Evolutionary conservation across 306 rosid species (phyloP), one percentile per base, ranked within the genome.

Genomic region (Inga laurina): DNA sequence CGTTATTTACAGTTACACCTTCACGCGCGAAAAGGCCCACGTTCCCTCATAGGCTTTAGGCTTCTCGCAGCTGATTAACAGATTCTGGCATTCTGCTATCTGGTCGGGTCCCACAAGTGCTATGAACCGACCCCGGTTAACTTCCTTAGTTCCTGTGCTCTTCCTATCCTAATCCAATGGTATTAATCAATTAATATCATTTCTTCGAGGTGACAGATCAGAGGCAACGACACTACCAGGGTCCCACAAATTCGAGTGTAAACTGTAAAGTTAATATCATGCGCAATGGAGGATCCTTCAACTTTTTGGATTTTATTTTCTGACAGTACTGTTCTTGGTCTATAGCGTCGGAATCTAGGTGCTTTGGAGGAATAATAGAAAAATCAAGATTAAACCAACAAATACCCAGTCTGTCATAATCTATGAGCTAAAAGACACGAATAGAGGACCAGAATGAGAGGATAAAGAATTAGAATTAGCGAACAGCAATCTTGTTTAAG

Each of bases 371-470:
- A 49, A 59, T n/a, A 22, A 41, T 21, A 34, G 64, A 39, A 37
- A 75, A 37, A 11, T 4, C 7, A 10, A 35, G 22, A 57, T 57
- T 75, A 76, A 76, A 76, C 21, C 39, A 37, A 56, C 78, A 32
- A 34, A 57, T 76, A 21, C 80, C 37, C 80, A 57, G 51, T 75
- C 80, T 57, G 68, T 75, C 34, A 35, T 61, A 35, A 57, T 76
- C 69, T 8, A 39, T 15, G 52, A 59, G 69, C 54, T 39, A 76
- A 6, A 76, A n/a, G 70, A 76, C 70, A 56, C 70, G 6, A 76
- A 67, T 54, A 35, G 80, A n/a, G 80, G 52, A n/a, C 39, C 44
- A 19, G 78, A n/a, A 69, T n/a, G 39, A 41, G 68, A 7, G n/a
- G 32, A 34, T 6, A 59, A 57, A 22, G 51, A 35, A 35, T 15